Percentiles rank a stretch among this genome's conserved stretches.
These are phyloP conservation scores for Chaetomium cochliodes DNA, from an alignment of 495 filamentous ascomycete genomes.

Conservation along the genomic window DNA sequence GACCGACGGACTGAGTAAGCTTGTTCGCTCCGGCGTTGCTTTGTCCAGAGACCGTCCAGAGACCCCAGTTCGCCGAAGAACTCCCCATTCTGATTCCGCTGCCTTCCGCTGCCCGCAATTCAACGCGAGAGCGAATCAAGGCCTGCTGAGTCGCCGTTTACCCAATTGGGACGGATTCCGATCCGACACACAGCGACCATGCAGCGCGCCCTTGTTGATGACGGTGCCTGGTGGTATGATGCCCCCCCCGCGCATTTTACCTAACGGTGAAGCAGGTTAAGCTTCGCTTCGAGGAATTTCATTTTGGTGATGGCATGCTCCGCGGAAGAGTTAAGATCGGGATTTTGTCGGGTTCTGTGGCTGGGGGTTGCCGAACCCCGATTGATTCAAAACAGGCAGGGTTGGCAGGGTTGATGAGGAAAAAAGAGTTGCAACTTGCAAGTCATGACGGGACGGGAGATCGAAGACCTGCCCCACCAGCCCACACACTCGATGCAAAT, in stretches of 20 bases:
- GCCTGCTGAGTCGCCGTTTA: not conserved
- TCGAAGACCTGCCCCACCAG: constrained; percentile 1
- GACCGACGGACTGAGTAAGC: constrained; percentile 13
- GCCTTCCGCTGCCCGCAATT: constrained; percentile 1
- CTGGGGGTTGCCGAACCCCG: constrained; percentile 15
- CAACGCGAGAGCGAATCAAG: not conserved
- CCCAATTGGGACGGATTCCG: not conserved
- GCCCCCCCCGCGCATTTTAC: not conserved
- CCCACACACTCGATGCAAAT: not conserved
- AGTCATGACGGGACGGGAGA: constrained; percentile 5
- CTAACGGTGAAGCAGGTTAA: not conserved
- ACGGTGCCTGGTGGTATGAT: not conserved
- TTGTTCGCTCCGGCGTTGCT: not conserved
- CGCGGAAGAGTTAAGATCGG: not conserved
- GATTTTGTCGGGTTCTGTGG: not conserved
- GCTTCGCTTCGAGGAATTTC: not conserved
- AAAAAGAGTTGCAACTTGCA: not conserved
- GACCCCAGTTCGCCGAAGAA: not conserved
- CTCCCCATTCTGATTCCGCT: not conserved
- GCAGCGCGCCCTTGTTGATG: not conserved
- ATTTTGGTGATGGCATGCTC: not conserved
- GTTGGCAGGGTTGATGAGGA: not conserved
- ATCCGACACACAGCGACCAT: not conserved
- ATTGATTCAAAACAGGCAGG: not conserved
- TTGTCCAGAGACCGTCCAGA: not conserved